Evolutionary conservation across 2,329 filamentous ascomycete species (phyloP).

Genomic region (Thermothelomyces thermophilus): DNA sequence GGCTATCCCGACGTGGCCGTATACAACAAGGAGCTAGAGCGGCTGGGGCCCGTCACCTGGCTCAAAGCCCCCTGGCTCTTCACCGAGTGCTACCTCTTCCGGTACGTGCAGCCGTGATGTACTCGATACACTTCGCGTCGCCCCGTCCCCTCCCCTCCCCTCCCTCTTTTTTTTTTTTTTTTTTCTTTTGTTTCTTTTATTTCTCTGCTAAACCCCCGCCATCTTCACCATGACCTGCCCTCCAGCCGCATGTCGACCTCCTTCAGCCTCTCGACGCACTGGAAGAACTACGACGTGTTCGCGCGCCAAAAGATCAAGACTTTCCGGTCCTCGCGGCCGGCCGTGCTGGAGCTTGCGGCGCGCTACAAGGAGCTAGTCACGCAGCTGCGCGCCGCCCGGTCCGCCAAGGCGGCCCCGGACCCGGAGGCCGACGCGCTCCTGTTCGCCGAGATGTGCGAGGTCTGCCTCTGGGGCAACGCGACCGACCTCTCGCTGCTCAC

Average conservation of each 20-base stretch:
- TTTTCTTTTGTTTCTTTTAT: too few species aligned
- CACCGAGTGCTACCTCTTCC: conserved; percentile 89
- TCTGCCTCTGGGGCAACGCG: conserved; percentile 95
- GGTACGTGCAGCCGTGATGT: conserved; percentile 45
- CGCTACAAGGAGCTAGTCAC: conserved; percentile 53
- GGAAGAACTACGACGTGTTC: conserved; percentile 89
- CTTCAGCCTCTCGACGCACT: conserved; percentile 71
- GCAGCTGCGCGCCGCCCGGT: conserved; percentile 46
- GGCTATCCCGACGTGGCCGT: conserved; percentile 65
- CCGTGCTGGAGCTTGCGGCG: conserved; percentile 38
- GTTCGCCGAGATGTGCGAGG: conserved; percentile 91
- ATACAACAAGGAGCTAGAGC: conserved; percentile 81
- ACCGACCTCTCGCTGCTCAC: conserved; percentile 90
- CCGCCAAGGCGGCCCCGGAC: conserved; percentile 35
- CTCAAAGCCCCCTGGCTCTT: conserved; percentile 83
- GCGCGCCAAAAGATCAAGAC: conserved; percentile 83
- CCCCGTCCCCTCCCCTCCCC: neutral
- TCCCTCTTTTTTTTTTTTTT: too few species aligned
- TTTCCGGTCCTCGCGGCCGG: conserved; percentile 84
- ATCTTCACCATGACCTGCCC: neutral
- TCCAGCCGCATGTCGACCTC: conserved; percentile 66
- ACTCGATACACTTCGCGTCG: neutral
- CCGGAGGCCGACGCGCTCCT: conserved; percentile 67
- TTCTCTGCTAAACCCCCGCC: neutral
- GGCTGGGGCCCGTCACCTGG: conserved; percentile 70